Base-by-base conservation (phyloP, 495 filamentous ascomycete genomes). In the Penicillium ochrochloron region DNA sequence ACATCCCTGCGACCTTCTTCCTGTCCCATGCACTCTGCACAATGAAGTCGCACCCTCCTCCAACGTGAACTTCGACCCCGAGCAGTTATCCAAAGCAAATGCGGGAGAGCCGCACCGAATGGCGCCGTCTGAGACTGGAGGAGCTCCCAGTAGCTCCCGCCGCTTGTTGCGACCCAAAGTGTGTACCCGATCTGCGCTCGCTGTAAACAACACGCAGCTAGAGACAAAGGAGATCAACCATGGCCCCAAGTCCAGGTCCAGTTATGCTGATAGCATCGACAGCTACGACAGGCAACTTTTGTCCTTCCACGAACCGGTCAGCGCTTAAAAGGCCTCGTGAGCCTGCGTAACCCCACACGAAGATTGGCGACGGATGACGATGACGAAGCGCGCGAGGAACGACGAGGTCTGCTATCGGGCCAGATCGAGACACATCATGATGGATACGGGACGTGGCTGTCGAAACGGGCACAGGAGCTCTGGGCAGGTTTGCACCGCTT, bases 271-370 rank as follows among this genome's bases (percentile, higher is more conserved):
- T 52, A 42, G 44, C 53, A 39, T 57, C 8, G 70, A 48, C 52
- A 86, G 83, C 74, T 84, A 31, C 83, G 83, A 48, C 76, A 85
- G 58, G 83, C 83, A 35, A 84, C 83, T 19, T 80, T 86, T 54
- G 79, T 87, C 58, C 74, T 87, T 31, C 84, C 62, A 27, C 76
- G 57, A 66, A 85, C 83, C 31, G 84, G 84, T 14, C 80, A 85
- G 67, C 82, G 84, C 37, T 65, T 86, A 27, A 84, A 78, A 72
- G 76, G 82, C 59, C 74, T 80, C 46, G 73, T 86, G 8, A 85
- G 77, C 46, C 73, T 87, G 57, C 76, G 76, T 56, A 73, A 69
- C 59, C 66, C 75, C 29, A 60, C 44, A 37, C 63, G 34, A 65
- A 62, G 25, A 67, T 15, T 39, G 1, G 19, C 61, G 37, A 35